These are phyloP conservation scores for Crithidia thermophila DNA, from an alignment of 208 protist genomes.

Conservation along the genomic window DNA sequence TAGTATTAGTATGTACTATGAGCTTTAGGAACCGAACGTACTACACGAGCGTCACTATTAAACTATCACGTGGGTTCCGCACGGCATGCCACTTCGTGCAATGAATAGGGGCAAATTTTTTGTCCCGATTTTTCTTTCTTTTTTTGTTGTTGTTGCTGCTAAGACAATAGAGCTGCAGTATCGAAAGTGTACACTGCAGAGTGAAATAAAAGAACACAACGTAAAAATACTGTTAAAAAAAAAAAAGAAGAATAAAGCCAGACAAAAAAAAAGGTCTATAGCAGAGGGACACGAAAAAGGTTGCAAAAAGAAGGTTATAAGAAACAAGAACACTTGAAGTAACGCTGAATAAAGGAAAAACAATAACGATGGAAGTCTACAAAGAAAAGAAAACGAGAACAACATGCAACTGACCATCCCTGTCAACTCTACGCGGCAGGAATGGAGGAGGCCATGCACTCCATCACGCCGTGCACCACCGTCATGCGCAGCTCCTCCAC, in stretches of 20 bases:
- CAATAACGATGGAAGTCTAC: too few species aligned
- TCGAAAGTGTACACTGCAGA: too few species aligned
- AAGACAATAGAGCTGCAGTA: neutral
- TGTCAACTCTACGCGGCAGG: neutral
- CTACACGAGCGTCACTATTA: too few species aligned
- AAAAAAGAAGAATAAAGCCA: neutral
- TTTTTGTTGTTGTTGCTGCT: too few species aligned
- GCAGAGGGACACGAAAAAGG: neutral
- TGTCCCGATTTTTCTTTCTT: too few species aligned
- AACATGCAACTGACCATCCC: neutral
- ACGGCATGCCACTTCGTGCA: neutral
- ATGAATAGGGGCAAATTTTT: too few species aligned
- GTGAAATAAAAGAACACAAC: too few species aligned
- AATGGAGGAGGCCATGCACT: conserved; percentile 23
- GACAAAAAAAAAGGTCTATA: neutral
- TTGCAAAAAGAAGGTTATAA: conserved; percentile 11
- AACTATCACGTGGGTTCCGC: neutral
- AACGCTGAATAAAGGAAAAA: neutral
- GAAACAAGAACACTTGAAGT: neutral
- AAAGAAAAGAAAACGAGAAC: conserved; percentile 15
- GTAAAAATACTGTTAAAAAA: neutral
- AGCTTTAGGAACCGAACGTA: too few species aligned
- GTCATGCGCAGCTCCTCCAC: conserved; percentile 29
- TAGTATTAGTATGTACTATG: too few species aligned
- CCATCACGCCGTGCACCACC: conserved; percentile 28